phyloP scores from a whole-genome alignment of 306 rosid species.

The Astragalus glycyphyllos region DNA sequence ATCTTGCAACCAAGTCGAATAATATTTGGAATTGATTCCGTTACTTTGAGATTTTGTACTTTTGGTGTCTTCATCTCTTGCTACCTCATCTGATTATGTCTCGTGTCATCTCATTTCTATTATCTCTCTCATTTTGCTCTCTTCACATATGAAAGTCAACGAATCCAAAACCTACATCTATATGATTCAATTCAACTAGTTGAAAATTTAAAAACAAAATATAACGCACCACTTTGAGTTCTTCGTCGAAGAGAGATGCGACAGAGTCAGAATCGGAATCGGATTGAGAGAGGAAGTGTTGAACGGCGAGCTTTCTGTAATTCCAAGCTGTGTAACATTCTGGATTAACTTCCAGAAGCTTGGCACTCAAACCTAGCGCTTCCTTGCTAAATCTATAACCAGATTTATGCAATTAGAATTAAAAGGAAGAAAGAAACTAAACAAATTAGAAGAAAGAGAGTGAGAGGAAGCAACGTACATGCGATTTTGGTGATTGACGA shows the following conservation, averaged over 20 bases:
- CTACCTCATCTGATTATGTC: too few species aligned
- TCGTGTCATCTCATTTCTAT: too few species aligned
- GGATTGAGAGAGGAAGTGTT: conserved; percentile 54
- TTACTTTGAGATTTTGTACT: too few species aligned
- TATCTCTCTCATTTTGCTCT: too few species aligned
- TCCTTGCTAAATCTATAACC: conserved; percentile 69
- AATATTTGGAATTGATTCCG: not conserved
- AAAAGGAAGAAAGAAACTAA: not conserved
- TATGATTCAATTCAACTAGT: not conserved
- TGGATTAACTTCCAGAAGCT: conserved; percentile 77
- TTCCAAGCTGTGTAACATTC: conserved; percentile 93
- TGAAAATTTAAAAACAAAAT: not conserved
- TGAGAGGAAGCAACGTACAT: conserved; percentile 46
- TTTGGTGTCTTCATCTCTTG: too few species aligned
- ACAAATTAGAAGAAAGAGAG: not conserved
- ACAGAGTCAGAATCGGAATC: conserved; percentile 54
- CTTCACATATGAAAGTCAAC: too few species aligned
- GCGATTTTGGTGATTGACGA: conserved; percentile 67
- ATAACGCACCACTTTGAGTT: conserved; percentile 69
- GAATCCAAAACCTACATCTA: not conserved
- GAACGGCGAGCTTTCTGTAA: conserved; percentile 78
- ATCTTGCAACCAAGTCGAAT: not conserved
- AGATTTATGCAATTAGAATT: conserved; percentile 18
- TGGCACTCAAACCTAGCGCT: conserved; percentile 70
- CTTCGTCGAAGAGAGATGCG: conserved; percentile 57